Evolutionary conservation across 805 yeast genomes (phyloP), one percentile per base, ranked within the genome.

Genomic region (Candida taoyuanica): DNA sequence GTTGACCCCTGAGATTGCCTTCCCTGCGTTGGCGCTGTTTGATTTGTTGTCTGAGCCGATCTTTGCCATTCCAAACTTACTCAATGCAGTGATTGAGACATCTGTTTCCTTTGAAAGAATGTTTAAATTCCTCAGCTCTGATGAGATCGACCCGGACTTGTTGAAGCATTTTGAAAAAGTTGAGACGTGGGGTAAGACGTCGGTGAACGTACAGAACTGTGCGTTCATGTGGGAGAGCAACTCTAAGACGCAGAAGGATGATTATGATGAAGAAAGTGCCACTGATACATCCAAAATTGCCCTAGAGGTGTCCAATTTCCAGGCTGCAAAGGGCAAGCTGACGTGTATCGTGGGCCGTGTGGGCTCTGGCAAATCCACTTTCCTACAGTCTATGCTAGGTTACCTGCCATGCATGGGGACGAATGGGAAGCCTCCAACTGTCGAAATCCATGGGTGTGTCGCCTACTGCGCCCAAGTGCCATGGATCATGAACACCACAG

Each of bases 401-500:
- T 74, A 73, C 35, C 54, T 79, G n/a, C 64, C 68, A 12, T 62
- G 70, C 33, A 46, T 58, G 8, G 53, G 64, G 4, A 36, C 55
- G 3, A 55, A 61, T 39, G 56, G 59, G 3, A 27, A 39, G 7
- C 14, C 29, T 16, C 51, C 55, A 31, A 7, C 39, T 4, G 17
- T 46, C 12, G 42, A 81, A 55, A 70, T 78, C 15, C 71, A 75
- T 37, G 98, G 98, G 24, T 62, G 71, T 17, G 86, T 85, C 5
- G 96, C 96, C 0, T 91, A 89, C 59, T 95, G 84, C 28, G 78
- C 96, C 3, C 98, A 89, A 63, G 79, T 83, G 24, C 93, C 98
- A 1, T 93, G 98, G 98, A 88, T 93, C 46, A 82, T 87, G 83
- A 93, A 93, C 58, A 97, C 95, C 20, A 71, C 94, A 3, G 88